Evolutionary conservation across 352 stramenopile genomes (phyloP).

Genomic region (Pythium phragmitis): DNA sequence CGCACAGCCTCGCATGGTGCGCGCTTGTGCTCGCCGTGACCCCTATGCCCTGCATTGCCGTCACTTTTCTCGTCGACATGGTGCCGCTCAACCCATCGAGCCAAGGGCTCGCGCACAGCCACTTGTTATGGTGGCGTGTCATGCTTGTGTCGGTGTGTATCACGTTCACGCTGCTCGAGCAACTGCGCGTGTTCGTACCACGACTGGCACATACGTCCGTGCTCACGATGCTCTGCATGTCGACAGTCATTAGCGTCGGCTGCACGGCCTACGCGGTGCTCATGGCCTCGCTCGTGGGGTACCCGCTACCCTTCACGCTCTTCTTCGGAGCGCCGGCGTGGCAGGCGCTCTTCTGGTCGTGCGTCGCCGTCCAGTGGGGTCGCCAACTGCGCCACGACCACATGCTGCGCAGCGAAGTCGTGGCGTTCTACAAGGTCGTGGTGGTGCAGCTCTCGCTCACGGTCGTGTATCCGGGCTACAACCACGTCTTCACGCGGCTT

Average conservation of each 20-base stretch:
- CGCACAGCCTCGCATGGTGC: not conserved
- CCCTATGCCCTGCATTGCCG: constrained; percentile 3
- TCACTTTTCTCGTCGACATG: constrained; percentile 1
- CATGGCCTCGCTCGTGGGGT: constrained; percentile 10
- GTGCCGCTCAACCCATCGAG: constrained; percentile 12
- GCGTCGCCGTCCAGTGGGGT: not conserved
- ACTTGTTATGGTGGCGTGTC: constrained; percentile 16
- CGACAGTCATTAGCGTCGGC: not conserved
- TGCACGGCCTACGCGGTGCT: constrained; percentile 1
- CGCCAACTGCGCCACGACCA: not conserved
- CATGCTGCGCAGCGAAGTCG: not conserved
- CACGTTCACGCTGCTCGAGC: constrained; percentile 12
- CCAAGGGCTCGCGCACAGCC: not conserved
- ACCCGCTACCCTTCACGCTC: constrained; percentile 20
- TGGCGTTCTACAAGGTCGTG: constrained; percentile 8
- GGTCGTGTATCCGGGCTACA: constrained; percentile 22
- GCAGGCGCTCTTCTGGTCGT: constrained; percentile 24
- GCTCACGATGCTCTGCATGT: not conserved
- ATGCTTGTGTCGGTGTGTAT: not conserved
- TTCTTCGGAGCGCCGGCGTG: constrained; percentile 28
- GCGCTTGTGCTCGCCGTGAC: not conserved
- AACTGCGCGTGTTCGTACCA: constrained; percentile 4
- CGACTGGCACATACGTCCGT: not conserved
- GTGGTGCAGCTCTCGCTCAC: constrained; percentile 9
- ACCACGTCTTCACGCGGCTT: constrained; percentile 22